Conservation (phyloP, 2,329 filamentous ascomycete genomes). For the Botrytis cinerea region DNA sequence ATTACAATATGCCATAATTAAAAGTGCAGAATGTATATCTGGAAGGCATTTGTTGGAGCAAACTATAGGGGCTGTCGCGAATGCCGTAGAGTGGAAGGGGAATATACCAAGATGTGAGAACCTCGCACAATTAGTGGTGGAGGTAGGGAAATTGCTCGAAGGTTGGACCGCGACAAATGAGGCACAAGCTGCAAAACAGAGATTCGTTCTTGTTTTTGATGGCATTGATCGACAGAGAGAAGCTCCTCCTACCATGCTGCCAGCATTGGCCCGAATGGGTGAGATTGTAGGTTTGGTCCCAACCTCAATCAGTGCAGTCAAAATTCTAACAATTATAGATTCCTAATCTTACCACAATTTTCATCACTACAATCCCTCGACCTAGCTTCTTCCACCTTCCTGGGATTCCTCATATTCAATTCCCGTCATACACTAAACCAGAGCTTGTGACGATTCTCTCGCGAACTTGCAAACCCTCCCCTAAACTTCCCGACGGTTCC, state of each 20-base stretch:
- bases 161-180: slow-evolving; percentile 32
- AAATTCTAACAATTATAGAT: slow-evolving; percentile 56
- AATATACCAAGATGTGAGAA: slow-evolving; percentile 72
- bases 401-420: slow-evolving; percentile 75
- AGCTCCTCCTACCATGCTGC: slow-evolving; percentile 73
- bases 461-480: slow-evolving; percentile 47
- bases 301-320: background rate
- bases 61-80: slow-evolving; percentile 60
- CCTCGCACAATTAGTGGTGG: slow-evolving; percentile 72
- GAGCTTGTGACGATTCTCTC: slow-evolving; percentile 79
- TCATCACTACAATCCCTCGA: slow-evolving; percentile 73
- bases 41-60: slow-evolving; percentile 75
- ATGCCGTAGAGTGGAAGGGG: slow-evolving; percentile 52
- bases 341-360: slow-evolving; percentile 72
- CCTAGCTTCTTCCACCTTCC: slow-evolving; percentile 69
- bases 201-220: slow-evolving; percentile 84
- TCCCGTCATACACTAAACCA: slow-evolving; percentile 78
- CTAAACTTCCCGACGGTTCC: slow-evolving; percentile 48
- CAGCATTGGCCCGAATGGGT: slow-evolving; percentile 77
- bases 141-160: slow-evolving; percentile 64
- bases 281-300: slow-evolving; percentile 65
- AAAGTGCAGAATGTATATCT: slow-evolving; percentile 75
- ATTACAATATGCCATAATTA: slow-evolving; percentile 62
- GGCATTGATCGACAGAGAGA: slow-evolving; percentile 84
- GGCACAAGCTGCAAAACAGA: slow-evolving; percentile 41